Evolutionary conservation across 345 rosid species (phyloP), one percentile per base, ranked within the genome.

Genomic region (Moricandia moricandioides): DNA sequence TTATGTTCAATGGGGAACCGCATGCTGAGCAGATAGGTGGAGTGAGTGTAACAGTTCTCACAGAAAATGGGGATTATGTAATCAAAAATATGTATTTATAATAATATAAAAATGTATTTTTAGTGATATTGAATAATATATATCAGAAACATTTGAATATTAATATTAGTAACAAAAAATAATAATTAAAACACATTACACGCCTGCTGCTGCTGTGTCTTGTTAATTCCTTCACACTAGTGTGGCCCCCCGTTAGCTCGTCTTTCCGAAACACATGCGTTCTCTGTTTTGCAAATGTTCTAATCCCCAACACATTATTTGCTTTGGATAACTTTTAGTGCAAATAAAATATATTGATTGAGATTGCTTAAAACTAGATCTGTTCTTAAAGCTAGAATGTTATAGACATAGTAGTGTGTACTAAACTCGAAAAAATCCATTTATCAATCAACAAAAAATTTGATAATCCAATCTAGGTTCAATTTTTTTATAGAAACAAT

Each of bases 211-310:
- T 49, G 55, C 56, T 75, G 57, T 75, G 79, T 62, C 73, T 35
- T 75, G 79, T 75, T 75, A 35, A 52, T 75, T 69, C 34, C 49
- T 43, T 75, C 74, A 62, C 33, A 21, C 73, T 49, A 35, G 40
- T 59, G 79, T 62, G 79, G 79, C 62, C 79, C 79, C 69, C 6
- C 6, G 27, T 14, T 61, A 51, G 64, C 57, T 69, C 74, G 24
- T 54, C 74, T 75, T 75, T 69, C 69, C 64, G 69, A 62, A 61
- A 75, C 79, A 75, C 69, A 75, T 75, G 79, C 69, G 33, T 13
- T 67, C 18, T 68, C 43, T 68, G 73, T 49, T 65, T 47, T 74
- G 30, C 29, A 58, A 47, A 67, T 67, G 67, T 60, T 68, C 30
- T 35, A 61, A 68, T 61, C 73, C 56, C 79, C 21, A 67, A 60